Conservation (phyloP, 768 basidiomycete genomes). For the Trametes coccinea region DNA sequence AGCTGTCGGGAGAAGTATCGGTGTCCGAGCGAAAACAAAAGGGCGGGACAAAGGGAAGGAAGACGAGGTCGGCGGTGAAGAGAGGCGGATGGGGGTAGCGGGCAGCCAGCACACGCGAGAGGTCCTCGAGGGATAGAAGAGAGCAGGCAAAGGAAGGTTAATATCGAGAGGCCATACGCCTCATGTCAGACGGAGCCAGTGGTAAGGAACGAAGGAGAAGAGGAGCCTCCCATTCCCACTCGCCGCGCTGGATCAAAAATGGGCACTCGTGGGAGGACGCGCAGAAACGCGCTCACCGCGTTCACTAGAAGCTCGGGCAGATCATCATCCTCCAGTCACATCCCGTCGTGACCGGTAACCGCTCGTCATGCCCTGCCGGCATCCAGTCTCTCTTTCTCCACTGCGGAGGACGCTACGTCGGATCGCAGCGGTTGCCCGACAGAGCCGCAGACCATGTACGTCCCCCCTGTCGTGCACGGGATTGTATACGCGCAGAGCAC, state of each 20-base stretch:
- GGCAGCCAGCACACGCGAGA: conserved; percentile 28
- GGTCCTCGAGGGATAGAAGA: conserved; percentile 20
- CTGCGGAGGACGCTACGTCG: background rate
- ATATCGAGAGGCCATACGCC: conserved; percentile 13
- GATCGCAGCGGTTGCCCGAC: background rate
- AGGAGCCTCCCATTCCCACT: background rate
- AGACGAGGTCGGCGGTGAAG: conserved; percentile 2
- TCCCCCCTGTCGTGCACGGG: background rate
- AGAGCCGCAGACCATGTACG: background rate
- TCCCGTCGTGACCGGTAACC: conserved; percentile 2
- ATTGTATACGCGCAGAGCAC: background rate
- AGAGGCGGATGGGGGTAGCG: conserved; percentile 8
- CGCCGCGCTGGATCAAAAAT: conserved; percentile 3
- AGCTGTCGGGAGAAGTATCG: background rate
- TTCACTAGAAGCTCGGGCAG: conserved; percentile 16
- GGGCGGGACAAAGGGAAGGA: conserved; percentile 1
- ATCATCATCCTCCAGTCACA: conserved; percentile 1
- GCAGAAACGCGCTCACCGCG: conserved; percentile 18
- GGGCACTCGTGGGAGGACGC: conserved; percentile 7
- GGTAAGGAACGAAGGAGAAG: conserved; percentile 6
- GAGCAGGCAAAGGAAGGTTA: conserved; percentile 16
- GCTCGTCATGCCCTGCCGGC: conserved; percentile 4
- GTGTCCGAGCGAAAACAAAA: background rate
- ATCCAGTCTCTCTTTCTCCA: background rate
- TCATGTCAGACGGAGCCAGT: conserved; percentile 17